Evolutionary conservation across 2,329 filamentous ascomycete species (phyloP), one percentile per base, ranked within the genome.

Genomic region (Colletotrichum filicis): DNA sequence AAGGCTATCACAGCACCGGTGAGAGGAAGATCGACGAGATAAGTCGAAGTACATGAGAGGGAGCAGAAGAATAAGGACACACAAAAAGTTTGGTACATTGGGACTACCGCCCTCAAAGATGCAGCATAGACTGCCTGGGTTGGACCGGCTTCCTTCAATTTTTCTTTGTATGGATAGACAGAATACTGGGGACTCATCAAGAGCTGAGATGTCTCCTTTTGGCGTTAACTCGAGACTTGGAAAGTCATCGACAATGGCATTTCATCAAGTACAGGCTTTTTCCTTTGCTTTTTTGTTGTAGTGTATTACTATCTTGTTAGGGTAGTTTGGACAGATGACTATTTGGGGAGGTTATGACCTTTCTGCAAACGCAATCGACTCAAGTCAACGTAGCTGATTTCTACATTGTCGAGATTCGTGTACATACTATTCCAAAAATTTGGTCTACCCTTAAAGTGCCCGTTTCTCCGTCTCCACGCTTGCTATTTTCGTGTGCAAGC

Each of bases 181-280:
- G 55, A 66, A 56, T 75, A 80, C 60, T 22, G 76, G 77, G 75
- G 85, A 84, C 82, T 77, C 72, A 85, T 89, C 87, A 89, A 89
- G 87, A 85, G 87, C 87, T 89, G 87, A 89, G 83, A 81, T 77
- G 85, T 87, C 86, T 87, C 86, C 82, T 72, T 73, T 70, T 61
- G 71, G 71, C 71, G 71, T 73, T 19, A 35, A 61, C 26, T 59
- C 35, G 66, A 70, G 46, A 42, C 67, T 57, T 42, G 16, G 32
- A 35, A 42, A 30, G 32, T n/a, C 19, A 37, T 56, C 49, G 42
- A 26, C 49, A 12, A 7, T 19, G 42, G 32, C 59, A 64, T 56
- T 69, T 56, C 35, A 35, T 56, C 32, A 24, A 11, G 58, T 53
- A 72, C 42, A 55, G 26, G 26, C 24, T 65, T 66, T 37, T 11